Conservation (phyloP, 768 basidiomycete species). For the Cystofilobasidium macerans region DNA sequence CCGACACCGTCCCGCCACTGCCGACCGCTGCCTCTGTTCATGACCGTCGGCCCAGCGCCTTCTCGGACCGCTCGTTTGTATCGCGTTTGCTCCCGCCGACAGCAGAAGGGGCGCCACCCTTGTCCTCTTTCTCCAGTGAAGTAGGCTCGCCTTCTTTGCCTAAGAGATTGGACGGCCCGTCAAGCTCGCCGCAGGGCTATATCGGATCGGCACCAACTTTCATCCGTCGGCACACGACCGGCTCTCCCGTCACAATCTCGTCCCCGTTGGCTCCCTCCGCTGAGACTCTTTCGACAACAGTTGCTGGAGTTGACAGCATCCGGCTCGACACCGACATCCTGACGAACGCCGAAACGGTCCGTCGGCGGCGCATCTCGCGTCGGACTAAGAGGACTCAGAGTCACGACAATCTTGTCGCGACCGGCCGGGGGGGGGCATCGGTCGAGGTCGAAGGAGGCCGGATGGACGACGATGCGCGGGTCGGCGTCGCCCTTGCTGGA, state of each 20-base stretch:
- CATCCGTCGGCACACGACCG: neutral
- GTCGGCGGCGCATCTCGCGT: constrained; percentile 52
- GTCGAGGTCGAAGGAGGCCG: constrained; percentile 9
- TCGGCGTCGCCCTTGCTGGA: constrained; percentile 43
- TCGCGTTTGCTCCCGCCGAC: neutral
- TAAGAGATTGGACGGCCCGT: too few species aligned
- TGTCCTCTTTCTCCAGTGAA: too few species aligned
- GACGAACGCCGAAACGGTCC: constrained; percentile 75
- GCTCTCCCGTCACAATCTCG: neutral
- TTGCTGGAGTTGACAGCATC: constrained; percentile 33
- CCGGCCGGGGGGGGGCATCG: neutral
- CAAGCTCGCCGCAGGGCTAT: too few species aligned
- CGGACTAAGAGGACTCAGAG: constrained; percentile 51
- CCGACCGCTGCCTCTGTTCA: neutral
- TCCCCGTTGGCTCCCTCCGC: neutral
- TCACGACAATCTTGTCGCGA: constrained; percentile 29
- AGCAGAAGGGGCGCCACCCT: neutral
- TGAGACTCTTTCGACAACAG: neutral
- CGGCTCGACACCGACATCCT: constrained; percentile 65
- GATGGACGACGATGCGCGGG: neutral
- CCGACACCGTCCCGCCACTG: neutral
- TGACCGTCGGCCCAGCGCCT: too few species aligned
- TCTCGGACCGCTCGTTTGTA: neutral
- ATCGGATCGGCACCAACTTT: too few species aligned
- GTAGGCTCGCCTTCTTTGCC: too few species aligned